Conservation (phyloP, 768 basidiomycete genomes). For the Suillus hirtellus region DNA sequence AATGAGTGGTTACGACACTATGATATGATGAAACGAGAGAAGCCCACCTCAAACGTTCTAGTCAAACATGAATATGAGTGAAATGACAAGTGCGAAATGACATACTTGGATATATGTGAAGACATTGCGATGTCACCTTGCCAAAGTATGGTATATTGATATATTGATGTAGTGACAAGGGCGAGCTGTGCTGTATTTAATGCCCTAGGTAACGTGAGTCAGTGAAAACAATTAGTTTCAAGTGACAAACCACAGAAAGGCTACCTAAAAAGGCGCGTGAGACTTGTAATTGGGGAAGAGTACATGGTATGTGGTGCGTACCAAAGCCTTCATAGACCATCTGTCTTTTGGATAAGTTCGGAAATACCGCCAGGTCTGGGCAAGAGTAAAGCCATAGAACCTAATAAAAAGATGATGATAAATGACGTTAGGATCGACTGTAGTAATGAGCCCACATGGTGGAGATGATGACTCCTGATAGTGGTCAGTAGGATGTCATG, state of each 20-base stretch:
- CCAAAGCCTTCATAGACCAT: conserved; percentile 31
- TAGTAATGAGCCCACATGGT: conserved; percentile 27
- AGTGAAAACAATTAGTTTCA: not conserved
- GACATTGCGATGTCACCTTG: conserved; percentile 26
- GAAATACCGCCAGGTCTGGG: conserved; percentile 37
- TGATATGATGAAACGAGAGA: not conserved
- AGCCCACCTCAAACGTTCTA: conserved; percentile 9
- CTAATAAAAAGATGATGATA: conserved; percentile 15
- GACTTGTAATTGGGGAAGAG: not conserved
- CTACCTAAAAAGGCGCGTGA: conserved; percentile 22
- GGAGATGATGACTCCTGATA: conserved; percentile 32
- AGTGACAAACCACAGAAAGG: conserved; percentile 25
- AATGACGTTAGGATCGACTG: not conserved
- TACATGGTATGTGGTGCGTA: conserved; percentile 15
- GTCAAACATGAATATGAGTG: not conserved
- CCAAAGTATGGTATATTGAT: conserved; percentile 34
- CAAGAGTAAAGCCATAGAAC: conserved; percentile 36
- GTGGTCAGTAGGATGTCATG: conserved; percentile 9
- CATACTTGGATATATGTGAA: conserved; percentile 29
- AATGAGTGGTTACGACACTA: not conserved
- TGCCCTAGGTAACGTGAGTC: conserved; percentile 11
- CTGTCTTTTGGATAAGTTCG: conserved; percentile 32
- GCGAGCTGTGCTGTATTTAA: conserved; percentile 32
- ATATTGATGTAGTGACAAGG: conserved; percentile 33
- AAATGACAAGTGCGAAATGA: not conserved